These are phyloP conservation scores for Rosa persica DNA, from an alignment of 306 rosid species.

Conservation along the genomic window DNA sequence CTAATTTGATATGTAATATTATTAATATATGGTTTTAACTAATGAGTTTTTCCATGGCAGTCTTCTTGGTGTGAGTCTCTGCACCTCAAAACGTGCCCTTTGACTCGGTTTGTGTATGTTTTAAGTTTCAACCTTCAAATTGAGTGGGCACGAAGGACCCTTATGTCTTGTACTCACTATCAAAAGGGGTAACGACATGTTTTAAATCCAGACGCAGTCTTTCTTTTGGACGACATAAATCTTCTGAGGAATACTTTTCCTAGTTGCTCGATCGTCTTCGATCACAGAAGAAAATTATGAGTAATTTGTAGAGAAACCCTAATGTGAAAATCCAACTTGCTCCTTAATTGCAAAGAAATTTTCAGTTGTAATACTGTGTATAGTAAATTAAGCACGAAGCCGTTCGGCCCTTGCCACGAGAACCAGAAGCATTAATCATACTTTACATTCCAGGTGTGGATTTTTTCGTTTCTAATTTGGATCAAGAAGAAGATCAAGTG, in stretches of 20 bases:
- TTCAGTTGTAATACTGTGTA: background rate
- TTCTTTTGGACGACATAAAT: background rate
- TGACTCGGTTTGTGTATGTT: background rate
- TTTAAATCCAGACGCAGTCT: background rate
- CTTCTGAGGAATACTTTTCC: background rate
- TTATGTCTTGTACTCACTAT: background rate
- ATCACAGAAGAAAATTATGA: background rate
- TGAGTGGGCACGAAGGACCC: background rate
- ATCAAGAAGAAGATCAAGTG: background rate
- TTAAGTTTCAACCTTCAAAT: background rate
- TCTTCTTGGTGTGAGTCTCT: background rate
- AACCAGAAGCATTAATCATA: background rate
- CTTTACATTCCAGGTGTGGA: too few species aligned
- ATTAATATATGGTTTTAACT: too few species aligned
- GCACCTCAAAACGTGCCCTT: background rate
- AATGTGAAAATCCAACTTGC: background rate
- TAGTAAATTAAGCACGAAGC: background rate
- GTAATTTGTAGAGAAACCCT: background rate
- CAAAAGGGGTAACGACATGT: background rate
- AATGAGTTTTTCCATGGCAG: too few species aligned
- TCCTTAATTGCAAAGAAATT: background rate
- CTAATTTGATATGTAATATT: too few species aligned
- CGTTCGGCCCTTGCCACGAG: background rate
- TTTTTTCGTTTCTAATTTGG: background rate
- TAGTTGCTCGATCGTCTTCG: background rate